These are phyloP conservation scores for Podospora australis DNA, from an alignment of 495 filamentous ascomycete genomes.

Conservation along the genomic window DNA sequence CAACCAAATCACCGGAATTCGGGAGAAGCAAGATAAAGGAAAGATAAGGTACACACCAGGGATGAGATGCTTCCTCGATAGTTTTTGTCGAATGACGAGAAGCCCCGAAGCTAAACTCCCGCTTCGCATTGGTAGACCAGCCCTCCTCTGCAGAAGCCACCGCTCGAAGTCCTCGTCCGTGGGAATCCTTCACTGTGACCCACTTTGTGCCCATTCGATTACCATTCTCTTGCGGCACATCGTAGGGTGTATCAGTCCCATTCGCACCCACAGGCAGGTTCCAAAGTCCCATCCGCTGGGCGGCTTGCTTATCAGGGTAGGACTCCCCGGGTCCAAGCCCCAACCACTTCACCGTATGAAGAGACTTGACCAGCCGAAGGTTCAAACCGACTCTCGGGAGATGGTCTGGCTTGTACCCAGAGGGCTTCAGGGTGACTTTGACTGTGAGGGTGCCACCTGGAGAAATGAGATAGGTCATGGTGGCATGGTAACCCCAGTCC, in stretches of 20 bases:
- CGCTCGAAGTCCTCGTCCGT: constrained; percentile 23
- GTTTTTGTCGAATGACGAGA: constrained; percentile 41
- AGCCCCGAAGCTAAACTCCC: constrained; percentile 47
- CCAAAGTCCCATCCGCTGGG: constrained; percentile 49
- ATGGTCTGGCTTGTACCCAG: constrained; percentile 34
- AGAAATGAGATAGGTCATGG: constrained; percentile 42
- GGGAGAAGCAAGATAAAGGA: too few species aligned
- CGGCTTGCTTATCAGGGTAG: constrained; percentile 54
- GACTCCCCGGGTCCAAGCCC: constrained; percentile 59
- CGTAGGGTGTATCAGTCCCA: constrained; percentile 49
- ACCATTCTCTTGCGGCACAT: constrained; percentile 57
- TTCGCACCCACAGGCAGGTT: too few species aligned
- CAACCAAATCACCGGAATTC: too few species aligned
- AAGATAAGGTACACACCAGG: too few species aligned
- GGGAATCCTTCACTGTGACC: constrained; percentile 30
- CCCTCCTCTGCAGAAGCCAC: constrained; percentile 6
- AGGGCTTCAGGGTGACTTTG: constrained; percentile 30
- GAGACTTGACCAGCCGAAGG: constrained; percentile 34
- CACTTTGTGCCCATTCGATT: constrained; percentile 56
- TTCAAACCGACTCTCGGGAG: constrained; percentile 52
- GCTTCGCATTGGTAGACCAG: constrained; percentile 5
- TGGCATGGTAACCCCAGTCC: constrained; percentile 49
- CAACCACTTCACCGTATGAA: constrained; percentile 46
- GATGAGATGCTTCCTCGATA: constrained; percentile 51
- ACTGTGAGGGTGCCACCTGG: constrained; percentile 38